Percentiles rank a stretch among this genome's conserved stretches.
phyloP scores from a whole-genome alignment of 1,284 basidiomycete species.

The Trametes sp. region DNA sequence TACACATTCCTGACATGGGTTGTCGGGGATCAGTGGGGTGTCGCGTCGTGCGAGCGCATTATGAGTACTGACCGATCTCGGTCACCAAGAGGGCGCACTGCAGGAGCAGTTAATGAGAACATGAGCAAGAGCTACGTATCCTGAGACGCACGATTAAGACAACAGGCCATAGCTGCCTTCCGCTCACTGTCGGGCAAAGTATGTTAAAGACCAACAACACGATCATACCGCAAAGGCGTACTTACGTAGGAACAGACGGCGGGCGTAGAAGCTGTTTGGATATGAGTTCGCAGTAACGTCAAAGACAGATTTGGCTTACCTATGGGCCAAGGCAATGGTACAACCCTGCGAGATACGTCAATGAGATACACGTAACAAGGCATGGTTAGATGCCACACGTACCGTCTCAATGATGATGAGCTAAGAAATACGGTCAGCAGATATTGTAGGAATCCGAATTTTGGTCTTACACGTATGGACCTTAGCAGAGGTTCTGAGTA shows the following conservation, averaged over 20 bases:
- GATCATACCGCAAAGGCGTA: background rate
- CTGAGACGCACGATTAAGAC: slow-evolving; percentile 7
- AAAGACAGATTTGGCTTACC: background rate
- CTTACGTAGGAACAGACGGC: slow-evolving; percentile 17
- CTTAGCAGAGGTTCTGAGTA: background rate
- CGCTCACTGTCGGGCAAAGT: background rate
- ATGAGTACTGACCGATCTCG: background rate
- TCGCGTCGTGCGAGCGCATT: background rate
- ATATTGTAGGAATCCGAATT: background rate
- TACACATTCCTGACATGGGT: slow-evolving; percentile 4
- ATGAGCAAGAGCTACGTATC: no score
- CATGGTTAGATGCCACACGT: background rate
- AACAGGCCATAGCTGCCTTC: background rate
- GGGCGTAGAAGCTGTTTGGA: slow-evolving; percentile 16
- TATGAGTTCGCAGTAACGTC: background rate
- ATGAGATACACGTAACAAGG: background rate
- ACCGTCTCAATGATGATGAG: slow-evolving; percentile 6
- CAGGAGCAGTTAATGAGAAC: background rate
- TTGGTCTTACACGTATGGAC: slow-evolving; percentile 4
- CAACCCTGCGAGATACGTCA: background rate
- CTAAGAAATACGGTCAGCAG: background rate
- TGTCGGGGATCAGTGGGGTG: background rate
- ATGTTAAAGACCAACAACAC: background rate
- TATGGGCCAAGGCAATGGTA: background rate
- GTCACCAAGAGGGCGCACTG: background rate